These are phyloP conservation scores for Aquanectria penicillioides DNA, from an alignment of 2,329 filamentous ascomycete genomes.

Conservation along the genomic window DNA sequence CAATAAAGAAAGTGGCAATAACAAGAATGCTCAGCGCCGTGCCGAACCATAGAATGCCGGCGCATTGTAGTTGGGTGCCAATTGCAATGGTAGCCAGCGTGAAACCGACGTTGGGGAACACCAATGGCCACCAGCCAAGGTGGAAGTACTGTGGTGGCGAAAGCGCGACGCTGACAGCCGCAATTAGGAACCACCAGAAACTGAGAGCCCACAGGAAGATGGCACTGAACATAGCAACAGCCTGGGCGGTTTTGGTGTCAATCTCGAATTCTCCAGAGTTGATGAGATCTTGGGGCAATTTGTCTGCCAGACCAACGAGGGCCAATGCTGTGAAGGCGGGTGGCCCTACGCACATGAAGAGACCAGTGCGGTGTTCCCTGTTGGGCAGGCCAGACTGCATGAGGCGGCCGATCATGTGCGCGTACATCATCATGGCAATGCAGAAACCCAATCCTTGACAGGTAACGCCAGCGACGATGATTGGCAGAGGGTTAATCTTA, in stretches of 20 bases:
- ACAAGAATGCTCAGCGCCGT: conserved; percentile 62
- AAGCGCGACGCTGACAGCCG: conserved; percentile 46
- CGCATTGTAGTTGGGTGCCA: conserved; percentile 57
- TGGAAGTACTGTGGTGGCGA: conserved; percentile 62
- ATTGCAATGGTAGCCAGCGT: conserved; percentile 66
- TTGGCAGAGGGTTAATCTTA: conserved; percentile 64
- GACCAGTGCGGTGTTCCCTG: conserved; percentile 70
- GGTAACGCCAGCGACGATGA: conserved; percentile 72
- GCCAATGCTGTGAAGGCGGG: conserved; percentile 77
- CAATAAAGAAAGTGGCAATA: conserved; percentile 54
- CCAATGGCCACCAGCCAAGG: conserved; percentile 72
- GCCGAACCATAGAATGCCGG: conserved; percentile 57
- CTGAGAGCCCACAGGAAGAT: conserved; percentile 73
- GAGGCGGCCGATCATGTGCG: conserved; percentile 76
- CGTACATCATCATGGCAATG: conserved; percentile 77
- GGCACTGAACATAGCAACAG: conserved; percentile 57
- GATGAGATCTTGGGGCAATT: conserved; percentile 56
- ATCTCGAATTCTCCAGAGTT: conserved; percentile 53
- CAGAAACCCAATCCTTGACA: conserved; percentile 77
- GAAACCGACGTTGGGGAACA: conserved; percentile 71
- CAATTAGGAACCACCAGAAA: conserved; percentile 65
- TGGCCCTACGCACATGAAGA: conserved; percentile 82
- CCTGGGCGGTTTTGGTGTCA: conserved; percentile 56
- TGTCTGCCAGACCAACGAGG: conserved; percentile 71
- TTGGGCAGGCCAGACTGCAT: conserved; percentile 72